phyloP scores from a whole-genome alignment of 192 early-diverging fungal genomes.

The Jimgerdemannia flammicorona region DNA sequence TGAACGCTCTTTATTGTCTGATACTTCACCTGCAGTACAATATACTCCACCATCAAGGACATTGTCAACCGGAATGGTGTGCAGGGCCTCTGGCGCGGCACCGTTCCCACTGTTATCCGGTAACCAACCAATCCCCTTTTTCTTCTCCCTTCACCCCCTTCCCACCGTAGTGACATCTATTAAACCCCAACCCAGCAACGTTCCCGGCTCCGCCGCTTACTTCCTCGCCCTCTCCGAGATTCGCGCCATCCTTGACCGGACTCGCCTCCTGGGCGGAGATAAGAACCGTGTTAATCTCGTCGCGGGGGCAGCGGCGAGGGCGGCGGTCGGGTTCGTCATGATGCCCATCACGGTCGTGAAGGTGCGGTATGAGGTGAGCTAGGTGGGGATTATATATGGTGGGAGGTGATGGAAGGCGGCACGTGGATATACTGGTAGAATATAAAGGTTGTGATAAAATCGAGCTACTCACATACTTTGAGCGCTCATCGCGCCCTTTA shows the following conservation, averaged over 20 bases:
- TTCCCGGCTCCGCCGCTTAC: conserved; percentile 70
- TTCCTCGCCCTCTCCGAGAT: conserved; percentile 66
- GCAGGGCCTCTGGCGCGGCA: conserved; percentile 79
- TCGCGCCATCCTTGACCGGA: conserved; percentile 43
- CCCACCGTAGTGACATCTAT: background rate
- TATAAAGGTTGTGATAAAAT: background rate
- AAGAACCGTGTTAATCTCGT: conserved; percentile 63
- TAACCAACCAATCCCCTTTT: conserved; percentile 13
- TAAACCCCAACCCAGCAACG: conserved; percentile 39
- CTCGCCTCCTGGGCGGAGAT: conserved; percentile 35
- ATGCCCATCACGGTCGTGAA: conserved; percentile 97
- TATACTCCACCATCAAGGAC: conserved; percentile 51
- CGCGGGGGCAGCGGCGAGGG: conserved; percentile 66
- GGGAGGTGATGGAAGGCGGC: background rate
- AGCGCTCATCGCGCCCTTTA: background rate
- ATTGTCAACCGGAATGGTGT: conserved; percentile 57
- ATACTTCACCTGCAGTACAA: conserved; percentile 28
- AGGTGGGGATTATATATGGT: background rate
- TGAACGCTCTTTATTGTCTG: background rate
- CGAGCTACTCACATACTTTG: background rate
- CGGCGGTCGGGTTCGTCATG: conserved; percentile 76
- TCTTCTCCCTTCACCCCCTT: background rate
- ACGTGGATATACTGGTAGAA: background rate
- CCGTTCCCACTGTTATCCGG: conserved; percentile 65
- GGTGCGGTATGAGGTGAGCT: conserved; percentile 77